phyloP scores from a whole-genome alignment of 1,284 basidiomycete genomes.

The Vanrija humicola region DNA sequence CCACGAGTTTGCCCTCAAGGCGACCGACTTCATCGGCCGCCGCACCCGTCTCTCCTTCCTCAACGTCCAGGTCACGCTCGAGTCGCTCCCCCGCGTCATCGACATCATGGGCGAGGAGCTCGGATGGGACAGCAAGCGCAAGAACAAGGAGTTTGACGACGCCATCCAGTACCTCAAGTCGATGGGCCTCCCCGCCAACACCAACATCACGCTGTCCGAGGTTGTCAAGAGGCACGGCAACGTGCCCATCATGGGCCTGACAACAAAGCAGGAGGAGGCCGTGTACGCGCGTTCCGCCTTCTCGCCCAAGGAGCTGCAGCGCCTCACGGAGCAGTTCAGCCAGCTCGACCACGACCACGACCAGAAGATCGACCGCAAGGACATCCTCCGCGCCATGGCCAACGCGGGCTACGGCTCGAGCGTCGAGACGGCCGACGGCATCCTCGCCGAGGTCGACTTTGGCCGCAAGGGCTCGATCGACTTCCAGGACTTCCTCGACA shows the following conservation, averaged over 20 bases:
- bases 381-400: conserved; percentile 46
- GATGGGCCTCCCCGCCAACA: conserved; percentile 67
- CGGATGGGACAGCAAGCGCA: conserved; percentile 64
- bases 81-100: conserved; percentile 78
- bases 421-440: conserved; percentile 61
- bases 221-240: conserved; percentile 30
- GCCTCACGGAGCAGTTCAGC: conserved; percentile 60
- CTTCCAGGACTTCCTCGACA: conserved; percentile 77
- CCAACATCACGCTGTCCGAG: conserved; percentile 42
- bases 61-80: conserved; percentile 80
- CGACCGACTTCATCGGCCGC: conserved; percentile 87
- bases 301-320: conserved; percentile 64
- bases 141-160: conserved; percentile 59
- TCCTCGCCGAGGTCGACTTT: conserved; percentile 71
- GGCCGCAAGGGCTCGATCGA: conserved; percentile 57
- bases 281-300: conserved; percentile 61
- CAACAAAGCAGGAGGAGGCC: conserved; percentile 42
- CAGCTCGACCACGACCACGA: conserved; percentile 49
- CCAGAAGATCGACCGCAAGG: conserved; percentile 41
- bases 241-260: conserved; percentile 34
- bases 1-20: conserved; percentile 86
- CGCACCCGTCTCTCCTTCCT: conserved; percentile 89
- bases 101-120: conserved; percentile 88
- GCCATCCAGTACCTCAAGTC: conserved; percentile 64
- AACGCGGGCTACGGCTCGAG: conserved; percentile 42